Conservation (phyloP, 192 early-diverging fungal genomes). For the Dispira simplex region DNA sequence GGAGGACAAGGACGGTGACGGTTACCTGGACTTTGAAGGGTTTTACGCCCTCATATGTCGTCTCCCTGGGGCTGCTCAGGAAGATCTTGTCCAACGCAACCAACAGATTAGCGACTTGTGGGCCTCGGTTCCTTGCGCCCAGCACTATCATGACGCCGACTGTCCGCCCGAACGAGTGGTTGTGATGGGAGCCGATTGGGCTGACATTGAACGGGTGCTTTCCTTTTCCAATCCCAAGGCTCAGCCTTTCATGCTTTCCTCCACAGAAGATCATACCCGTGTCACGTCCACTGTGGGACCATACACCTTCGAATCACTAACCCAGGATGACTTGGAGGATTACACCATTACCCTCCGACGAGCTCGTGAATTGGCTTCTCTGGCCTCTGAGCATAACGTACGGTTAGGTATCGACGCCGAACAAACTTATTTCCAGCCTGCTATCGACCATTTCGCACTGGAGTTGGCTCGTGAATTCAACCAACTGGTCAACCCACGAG, state of each 20-base stretch:
- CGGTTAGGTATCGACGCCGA: slow-evolving; percentile 87
- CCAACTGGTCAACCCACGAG: slow-evolving; percentile 13
- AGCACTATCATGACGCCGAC: no score
- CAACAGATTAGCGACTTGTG: neutral
- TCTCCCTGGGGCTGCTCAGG: slow-evolving; percentile 18
- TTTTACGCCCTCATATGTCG: slow-evolving; percentile 20
- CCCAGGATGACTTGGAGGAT: slow-evolving; percentile 47
- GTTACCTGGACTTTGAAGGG: slow-evolving; percentile 30
- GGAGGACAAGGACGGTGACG: slow-evolving; percentile 34
- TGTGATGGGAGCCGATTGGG: slow-evolving; percentile 33
- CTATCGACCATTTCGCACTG: slow-evolving; percentile 73
- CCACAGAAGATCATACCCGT: slow-evolving; percentile 11
- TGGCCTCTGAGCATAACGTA: slow-evolving; percentile 45
- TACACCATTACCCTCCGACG: slow-evolving; percentile 50
- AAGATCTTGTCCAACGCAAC: neutral
- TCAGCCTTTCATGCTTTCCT: slow-evolving; percentile 26
- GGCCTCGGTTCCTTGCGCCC: slow-evolving; percentile 19
- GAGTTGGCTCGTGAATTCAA: slow-evolving; percentile 60
- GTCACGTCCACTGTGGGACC: slow-evolving; percentile 13
- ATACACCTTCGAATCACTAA: slow-evolving; percentile 10
- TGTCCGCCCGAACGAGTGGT: slow-evolving; percentile 32
- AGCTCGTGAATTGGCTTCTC: slow-evolving; percentile 43
- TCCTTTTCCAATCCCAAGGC: slow-evolving; percentile 40
- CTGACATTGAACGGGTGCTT: slow-evolving; percentile 47
- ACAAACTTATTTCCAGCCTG: slow-evolving; percentile 83